Percentiles rank a stretch among this genome's conserved stretches.
phyloP scores from a whole-genome alignment of 768 basidiomycete genomes.

The Dioszegia crocea region DNA sequence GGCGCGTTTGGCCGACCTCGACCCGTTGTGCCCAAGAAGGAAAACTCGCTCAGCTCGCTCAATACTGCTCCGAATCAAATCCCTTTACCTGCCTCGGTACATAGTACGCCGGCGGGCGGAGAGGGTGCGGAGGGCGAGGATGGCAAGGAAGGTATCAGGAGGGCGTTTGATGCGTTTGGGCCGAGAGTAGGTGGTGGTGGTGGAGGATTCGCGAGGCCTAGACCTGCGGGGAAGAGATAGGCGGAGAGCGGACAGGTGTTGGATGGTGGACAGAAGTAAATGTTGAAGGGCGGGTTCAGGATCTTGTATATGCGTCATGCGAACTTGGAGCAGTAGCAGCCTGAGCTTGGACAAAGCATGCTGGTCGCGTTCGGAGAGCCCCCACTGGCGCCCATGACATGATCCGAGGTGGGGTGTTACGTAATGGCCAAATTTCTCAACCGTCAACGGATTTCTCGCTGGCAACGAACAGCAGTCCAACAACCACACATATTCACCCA shows the following conservation, averaged over 20 bases:
- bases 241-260: too few relatives aligned
- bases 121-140: slow-evolving; percentile 27
- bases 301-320: not conserved
- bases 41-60: not conserved
- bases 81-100: slow-evolving; percentile 30
- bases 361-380: too few relatives aligned
- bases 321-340: not conserved
- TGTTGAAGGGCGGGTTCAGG: too few relatives aligned
- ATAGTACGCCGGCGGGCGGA: slow-evolving; percentile 20
- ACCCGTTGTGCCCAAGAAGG: slow-evolving; percentile 14
- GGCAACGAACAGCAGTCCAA: too few relatives aligned
- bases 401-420: too few relatives aligned
- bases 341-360: too few relatives aligned
- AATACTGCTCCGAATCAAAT: slow-evolving; percentile 21
- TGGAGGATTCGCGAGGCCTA: slow-evolving; percentile 43
- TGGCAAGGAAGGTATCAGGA: slow-evolving; percentile 31
- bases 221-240: slow-evolving; percentile 41
- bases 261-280: too few relatives aligned
- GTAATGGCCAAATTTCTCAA: too few relatives aligned
- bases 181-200: slow-evolving; percentile 40
- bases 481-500: too few relatives aligned
- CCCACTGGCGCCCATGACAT: too few relatives aligned
- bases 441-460: too few relatives aligned
- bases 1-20: slow-evolving; percentile 35
- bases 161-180: slow-evolving; percentile 47